Evolutionary conservation across 2,329 filamentous ascomycete genomes (phyloP), one percentile per base, ranked within the genome.

Genomic region (Penicillium sp.): DNA sequence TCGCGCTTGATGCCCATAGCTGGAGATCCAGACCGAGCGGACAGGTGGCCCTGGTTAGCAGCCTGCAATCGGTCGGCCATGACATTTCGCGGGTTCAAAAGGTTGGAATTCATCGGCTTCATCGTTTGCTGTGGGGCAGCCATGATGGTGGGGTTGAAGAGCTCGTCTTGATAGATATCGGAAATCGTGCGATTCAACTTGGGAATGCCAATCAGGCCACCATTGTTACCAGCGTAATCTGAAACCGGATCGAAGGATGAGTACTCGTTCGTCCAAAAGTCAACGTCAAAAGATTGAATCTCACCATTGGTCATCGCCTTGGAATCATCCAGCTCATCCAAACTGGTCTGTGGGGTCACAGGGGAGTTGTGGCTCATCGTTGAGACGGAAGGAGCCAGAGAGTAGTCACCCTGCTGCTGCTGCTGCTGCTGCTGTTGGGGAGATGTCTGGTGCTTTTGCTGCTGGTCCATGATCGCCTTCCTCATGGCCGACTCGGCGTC

Each of bases 101-200:
- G 55, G 42, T 71, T 69, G 63, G 75, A 70, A 48, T 71, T 69
- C 59, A 69, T 63, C 8, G 66, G 71, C 68, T 70, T 74, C 33
- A 81, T 74, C 62, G 72, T 58, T 60, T 77, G 74, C 38, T 77
- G 74, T 30, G 72, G 73, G 55, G 73, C 70, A 14, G 75, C 65
- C 70, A 75, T 74, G 65, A 73, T 26, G 76, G 80, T 70, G 68
- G 77, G 64, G 68, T 89, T 93, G 81, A 91, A 96, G 0, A 96
- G 84, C 75, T 95, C 92, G 74, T 97, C 93, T 70, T 87, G 85
- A 71, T 91, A 94, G 53, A 92, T 85, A 71, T 96, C 92, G 19
- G 92, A 94, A 79, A 95, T 92, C 0, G 93, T 95, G 59, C 92
- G 85, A 68, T 93, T 89, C 65, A 96, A 85, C 77, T 94, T 95